Evolutionary conservation across 805 yeast genomes (phyloP), one percentile per base, ranked within the genome.

Genomic region (Barnettozyma salicaria): DNA sequence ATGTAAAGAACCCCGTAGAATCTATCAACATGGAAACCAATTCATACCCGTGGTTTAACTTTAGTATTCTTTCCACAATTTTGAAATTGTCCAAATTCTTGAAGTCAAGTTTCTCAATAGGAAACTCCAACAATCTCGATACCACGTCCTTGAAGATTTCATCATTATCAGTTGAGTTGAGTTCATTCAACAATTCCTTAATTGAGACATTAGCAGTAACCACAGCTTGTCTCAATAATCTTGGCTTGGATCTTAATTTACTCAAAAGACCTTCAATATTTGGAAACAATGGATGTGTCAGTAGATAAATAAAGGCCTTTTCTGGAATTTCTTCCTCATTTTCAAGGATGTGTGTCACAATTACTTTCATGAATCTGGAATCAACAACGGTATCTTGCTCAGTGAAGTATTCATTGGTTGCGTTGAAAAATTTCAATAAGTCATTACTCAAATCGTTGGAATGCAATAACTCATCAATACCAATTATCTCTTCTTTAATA

Each of bases 221-320:
- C 34, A 87, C 73, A 1, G 94, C 90, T 57, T 84, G 95, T 60
- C 87, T 76, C 57, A 81, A 69, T 40, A 88, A 67, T 42, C 82
- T 72, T 25, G 86, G 79, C 41, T 72, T 67, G 9, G 70, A 60
- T 31, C 69, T 67, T 19, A 86, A 63, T 27, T 61, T 64, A 12
- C 65, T 53, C 30, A 90, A 60, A 30, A 89, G 56, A 2, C 77
- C 78, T 5, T 62, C 59, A 8, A 85, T 66, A 42, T 68, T 72
- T 8, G 97, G 96, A 60, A 81, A 88, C 14, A 86, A 62, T 13
- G 96, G 96, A 62, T 90, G 95, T 3, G 96, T 83, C 44, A 90
- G 66, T 23, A 89, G 66, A 53, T 85, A 89, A 1, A 81, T 72
- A 32, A 86, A 59, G 3, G 87, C 67, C 32, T 61, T 61, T 49